These are phyloP conservation scores for Lepraria neglecta DNA, from an alignment of 495 filamentous ascomycete genomes.

Conservation along the genomic window DNA sequence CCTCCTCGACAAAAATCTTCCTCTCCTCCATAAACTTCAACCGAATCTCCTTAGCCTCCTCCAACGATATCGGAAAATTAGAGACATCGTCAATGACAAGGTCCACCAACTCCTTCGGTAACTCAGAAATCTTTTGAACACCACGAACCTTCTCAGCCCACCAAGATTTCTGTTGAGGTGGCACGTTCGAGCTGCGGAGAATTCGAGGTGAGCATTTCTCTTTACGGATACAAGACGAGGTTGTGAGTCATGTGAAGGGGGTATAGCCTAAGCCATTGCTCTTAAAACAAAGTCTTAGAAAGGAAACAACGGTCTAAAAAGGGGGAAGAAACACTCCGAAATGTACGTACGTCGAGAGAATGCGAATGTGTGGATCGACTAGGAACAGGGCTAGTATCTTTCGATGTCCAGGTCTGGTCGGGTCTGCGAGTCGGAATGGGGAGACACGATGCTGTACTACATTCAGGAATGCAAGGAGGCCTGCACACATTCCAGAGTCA, in stretches of 20 bases:
- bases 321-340: no score
- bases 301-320: no score
- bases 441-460: constrained; percentile 47
- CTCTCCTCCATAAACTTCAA: constrained; percentile 46
- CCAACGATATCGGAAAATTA: constrained; percentile 35
- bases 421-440: constrained; percentile 44
- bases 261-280: no score
- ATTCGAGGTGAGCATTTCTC: no score
- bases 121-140: constrained; percentile 15
- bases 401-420: constrained; percentile 46
- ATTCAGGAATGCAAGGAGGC: constrained; percentile 28
- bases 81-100: constrained; percentile 33
- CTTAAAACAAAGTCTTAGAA: no score
- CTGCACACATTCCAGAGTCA: no score
- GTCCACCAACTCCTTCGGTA: constrained; percentile 40
- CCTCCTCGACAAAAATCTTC: constrained; percentile 16
- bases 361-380: constrained; percentile 46
- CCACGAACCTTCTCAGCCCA: constrained; percentile 28
- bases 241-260: no score
- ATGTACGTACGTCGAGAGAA: constrained; percentile 51
- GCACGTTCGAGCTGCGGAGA: no score
- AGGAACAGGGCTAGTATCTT: constrained; percentile 54
- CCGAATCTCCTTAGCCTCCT: constrained; percentile 42
- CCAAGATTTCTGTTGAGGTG: constrained; percentile 46
- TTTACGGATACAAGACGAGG: no score